A percentile compares a stretch with the other conserved stretches of the same genome.
These are phyloP conservation scores for Bipolaris bicolor DNA, from an alignment of 2,329 filamentous ascomycete species.

Conservation along the genomic window DNA sequence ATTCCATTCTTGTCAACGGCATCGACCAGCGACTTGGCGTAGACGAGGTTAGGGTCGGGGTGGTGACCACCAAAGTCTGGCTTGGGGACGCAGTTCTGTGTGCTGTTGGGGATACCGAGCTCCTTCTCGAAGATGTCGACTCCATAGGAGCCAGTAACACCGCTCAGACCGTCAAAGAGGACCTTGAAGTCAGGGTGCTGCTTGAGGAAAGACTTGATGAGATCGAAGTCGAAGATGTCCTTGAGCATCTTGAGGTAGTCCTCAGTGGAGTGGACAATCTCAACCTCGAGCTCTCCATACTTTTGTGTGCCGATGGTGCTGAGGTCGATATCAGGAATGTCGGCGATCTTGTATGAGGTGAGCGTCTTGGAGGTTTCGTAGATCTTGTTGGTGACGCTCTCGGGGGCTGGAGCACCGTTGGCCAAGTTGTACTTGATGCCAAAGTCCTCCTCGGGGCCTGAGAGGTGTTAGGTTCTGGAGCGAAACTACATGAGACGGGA, in stretches of 20 bases:
- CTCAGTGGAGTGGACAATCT: slow-evolving; percentile 89
- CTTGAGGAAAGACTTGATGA: slow-evolving; percentile 93
- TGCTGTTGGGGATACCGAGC: slow-evolving; percentile 80
- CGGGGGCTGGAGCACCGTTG: slow-evolving; percentile 94
- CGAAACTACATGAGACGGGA: too few species aligned
- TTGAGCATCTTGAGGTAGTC: slow-evolving; percentile 97
- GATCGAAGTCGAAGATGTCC: slow-evolving; percentile 96
- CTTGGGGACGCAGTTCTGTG: slow-evolving; percentile 89
- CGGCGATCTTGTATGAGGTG: slow-evolving; percentile 88
- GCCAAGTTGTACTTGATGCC: slow-evolving; percentile 99
- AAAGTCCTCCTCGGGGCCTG: slow-evolving; percentile 92
- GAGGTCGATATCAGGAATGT: slow-evolving; percentile 86
- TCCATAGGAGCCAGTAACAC: slow-evolving; percentile 95
- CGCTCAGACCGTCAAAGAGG: slow-evolving; percentile 91
- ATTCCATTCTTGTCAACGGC: slow-evolving; percentile 89
- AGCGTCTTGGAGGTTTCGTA: slow-evolving; percentile 89
- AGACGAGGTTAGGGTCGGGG: slow-evolving; percentile 96
- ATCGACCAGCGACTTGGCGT: slow-evolving; percentile 92
- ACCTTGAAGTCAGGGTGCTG: slow-evolving; percentile 92
- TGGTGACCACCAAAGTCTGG: slow-evolving; percentile 97
- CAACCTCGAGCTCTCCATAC: slow-evolving; percentile 87
- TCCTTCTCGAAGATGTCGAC: slow-evolving; percentile 94
- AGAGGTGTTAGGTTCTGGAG: background rate
- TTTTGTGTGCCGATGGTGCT: slow-evolving; percentile 79
- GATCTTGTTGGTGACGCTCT: slow-evolving; percentile 98